Percentiles rank a stretch among this genome's conserved stretches.
Conservation (phyloP, 441 rosid species). For the Cnidoscolus chayamansa region DNA sequence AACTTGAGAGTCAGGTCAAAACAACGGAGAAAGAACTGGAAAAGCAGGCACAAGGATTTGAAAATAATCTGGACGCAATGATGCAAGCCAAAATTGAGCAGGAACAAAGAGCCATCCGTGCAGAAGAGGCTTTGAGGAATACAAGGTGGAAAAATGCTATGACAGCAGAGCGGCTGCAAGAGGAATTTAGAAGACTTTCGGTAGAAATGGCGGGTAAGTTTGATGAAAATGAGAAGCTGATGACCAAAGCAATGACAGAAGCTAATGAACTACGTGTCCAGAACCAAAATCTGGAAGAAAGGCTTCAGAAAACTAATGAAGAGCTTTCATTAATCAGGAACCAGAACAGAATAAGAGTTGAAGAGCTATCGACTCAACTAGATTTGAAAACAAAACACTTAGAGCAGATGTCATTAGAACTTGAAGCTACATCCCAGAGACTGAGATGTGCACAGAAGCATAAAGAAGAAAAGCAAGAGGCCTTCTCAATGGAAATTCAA, state of each 20-base stretch:
- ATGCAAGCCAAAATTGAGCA: constrained; percentile 66
- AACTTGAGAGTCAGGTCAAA: constrained; percentile 53
- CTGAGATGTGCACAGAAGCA: constrained; percentile 47
- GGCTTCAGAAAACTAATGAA: constrained; percentile 44
- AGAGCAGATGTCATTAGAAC: constrained; percentile 42
- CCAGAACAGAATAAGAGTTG: constrained; percentile 41
- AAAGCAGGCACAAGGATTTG: constrained; percentile 52
- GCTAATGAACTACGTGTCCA: constrained; percentile 51
- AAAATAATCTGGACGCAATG: constrained; percentile 52
- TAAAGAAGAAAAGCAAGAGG: constrained; percentile 49
- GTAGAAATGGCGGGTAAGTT: constrained; percentile 66
- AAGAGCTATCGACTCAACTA: constrained; percentile 41
- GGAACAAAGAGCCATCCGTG: constrained; percentile 75
- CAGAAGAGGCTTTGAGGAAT: constrained; percentile 70
- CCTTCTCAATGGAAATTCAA: constrained; percentile 41
- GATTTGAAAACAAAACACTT: constrained; percentile 40
- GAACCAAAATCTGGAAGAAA: constrained; percentile 55
- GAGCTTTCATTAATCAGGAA: constrained; percentile 44
- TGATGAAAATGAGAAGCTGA: constrained; percentile 64
- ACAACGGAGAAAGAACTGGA: constrained; percentile 64
- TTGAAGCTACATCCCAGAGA: constrained; percentile 42
- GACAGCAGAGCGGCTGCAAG: constrained; percentile 69
- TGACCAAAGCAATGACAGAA: constrained; percentile 53
- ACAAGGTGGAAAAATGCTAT: constrained; percentile 63
- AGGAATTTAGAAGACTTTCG: constrained; percentile 67